Percentiles rank a stretch among this genome's conserved stretches.
phyloP scores from a whole-genome alignment of 352 stramenopile species.

The Blastocystis sp. region DNA sequence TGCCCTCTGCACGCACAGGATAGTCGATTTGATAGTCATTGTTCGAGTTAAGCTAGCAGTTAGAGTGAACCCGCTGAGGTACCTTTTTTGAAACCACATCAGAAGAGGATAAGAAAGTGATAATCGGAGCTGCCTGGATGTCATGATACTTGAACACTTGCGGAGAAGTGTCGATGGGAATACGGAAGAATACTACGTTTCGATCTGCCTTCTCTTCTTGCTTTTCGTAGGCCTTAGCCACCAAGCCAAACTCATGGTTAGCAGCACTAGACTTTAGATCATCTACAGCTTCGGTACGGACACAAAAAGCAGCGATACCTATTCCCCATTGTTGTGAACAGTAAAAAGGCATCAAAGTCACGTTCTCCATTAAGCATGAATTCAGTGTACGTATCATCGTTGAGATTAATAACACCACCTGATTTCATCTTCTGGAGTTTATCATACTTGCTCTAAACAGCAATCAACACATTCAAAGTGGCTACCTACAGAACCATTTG shows the following conservation, averaged over 20 bases:
- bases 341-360: conserved; percentile 56
- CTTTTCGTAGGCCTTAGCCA: conserved; percentile 6
- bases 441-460: conserved; percentile 29
- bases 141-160: conserved; percentile 42
- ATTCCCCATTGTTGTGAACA: conserved; percentile 31
- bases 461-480: not conserved
- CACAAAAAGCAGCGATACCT: conserved; percentile 36
- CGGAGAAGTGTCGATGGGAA: conserved; percentile 18
- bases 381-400: conserved; percentile 42
- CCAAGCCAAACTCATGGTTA: conserved; percentile 18
- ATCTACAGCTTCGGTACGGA: not conserved
- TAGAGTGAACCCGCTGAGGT: not conserved
- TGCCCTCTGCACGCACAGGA: conserved; percentile 30
- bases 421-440: not conserved
- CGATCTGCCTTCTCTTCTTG: not conserved
- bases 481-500: not conserved
- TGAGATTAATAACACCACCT: not conserved
- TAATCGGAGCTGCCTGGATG: conserved; percentile 8
- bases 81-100: conserved; percentile 29
- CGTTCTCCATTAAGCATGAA: conserved; percentile 9
- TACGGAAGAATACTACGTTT: conserved; percentile 46
- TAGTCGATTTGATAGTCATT: conserved; percentile 46
- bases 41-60: conserved; percentile 22
- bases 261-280: not conserved
- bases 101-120: conserved; percentile 2